phyloP scores from a whole-genome alignment of 148 eudicot species.

The Arbutus unedo region DNA sequence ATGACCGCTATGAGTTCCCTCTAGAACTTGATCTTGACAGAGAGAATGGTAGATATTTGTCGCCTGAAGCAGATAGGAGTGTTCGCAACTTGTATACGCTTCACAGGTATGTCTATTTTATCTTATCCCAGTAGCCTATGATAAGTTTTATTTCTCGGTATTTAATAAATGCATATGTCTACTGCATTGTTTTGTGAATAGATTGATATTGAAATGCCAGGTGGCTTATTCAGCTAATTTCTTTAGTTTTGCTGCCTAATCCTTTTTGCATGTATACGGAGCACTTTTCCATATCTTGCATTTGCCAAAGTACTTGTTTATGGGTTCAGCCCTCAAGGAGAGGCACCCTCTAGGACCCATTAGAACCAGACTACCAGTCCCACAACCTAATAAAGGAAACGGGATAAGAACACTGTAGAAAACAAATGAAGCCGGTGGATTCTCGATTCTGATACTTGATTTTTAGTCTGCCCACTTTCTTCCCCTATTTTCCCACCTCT shows the following conservation, averaged over 20 bases:
- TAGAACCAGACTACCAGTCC: neutral
- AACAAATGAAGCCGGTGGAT: neutral
- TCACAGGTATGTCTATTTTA: constrained; percentile 34
- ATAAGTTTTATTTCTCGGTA: neutral
- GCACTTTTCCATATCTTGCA: neutral
- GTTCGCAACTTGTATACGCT: constrained; percentile 48
- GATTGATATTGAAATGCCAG: neutral
- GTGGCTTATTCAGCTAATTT: neutral
- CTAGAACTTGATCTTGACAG: constrained; percentile 51
- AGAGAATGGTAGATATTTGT: constrained; percentile 45
- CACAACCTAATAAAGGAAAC: neutral
- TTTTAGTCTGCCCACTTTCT: neutral
- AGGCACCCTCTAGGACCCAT: neutral
- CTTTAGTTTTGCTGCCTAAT: neutral
- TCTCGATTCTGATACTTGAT: neutral
- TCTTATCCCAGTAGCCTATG: neutral
- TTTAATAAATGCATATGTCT: neutral
- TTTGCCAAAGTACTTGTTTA: neutral
- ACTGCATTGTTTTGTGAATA: neutral
- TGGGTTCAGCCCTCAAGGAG: neutral
- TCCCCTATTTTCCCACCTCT: neutral
- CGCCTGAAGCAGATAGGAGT: constrained; percentile 51
- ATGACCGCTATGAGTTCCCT: constrained; percentile 55
- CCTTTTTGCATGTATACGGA: neutral
- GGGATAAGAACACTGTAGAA: neutral